Base-by-base conservation (phyloP, 2,329 filamentous ascomycete genomes). In the Clarireedia hainanense region DNA sequence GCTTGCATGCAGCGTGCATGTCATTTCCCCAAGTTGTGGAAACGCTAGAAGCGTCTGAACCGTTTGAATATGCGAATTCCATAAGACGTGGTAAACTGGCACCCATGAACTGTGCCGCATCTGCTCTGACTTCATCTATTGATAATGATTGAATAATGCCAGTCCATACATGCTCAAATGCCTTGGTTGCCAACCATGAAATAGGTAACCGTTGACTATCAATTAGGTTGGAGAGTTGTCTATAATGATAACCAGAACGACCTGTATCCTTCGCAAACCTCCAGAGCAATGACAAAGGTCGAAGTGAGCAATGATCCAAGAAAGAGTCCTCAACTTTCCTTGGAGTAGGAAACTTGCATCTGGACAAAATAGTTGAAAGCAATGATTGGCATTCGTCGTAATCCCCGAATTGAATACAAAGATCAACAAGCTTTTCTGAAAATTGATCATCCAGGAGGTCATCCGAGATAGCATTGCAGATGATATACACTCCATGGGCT, bases 101-200 rank as follows among this genome's bases (percentile, higher is more conserved):
- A 10, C 65, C 62, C 39, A 74, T 59, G 50, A 78, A 76, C 5
- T 62, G 61, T 5, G 72, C 55, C 2, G 70, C 69, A 26, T 74
- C 72, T 17, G 67, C 56, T 52, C 69, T 70, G 3, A 61, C 61
- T 5, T 57, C 57, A 6, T 63, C 64, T 7, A 65, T 61, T 1
- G 72, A 71, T 15, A 78, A 56, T 6, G 59, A 60, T 20, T 70
- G 70, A 20, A 74, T 65, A 3, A 72, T 67, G 9, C 64, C 60
- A 3, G 67, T 68, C 76, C 76, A 79, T 27, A 76, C 43, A 1
- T 59, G 56, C n/a, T 67, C 63, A 53, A 78, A 74, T 3, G 69
- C 71, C 24, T 62, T 66, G 0, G 74, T 75, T 5, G 72, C 70
- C 26, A 79, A 64, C 77, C 77, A 79, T 9, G 72, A 68, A 4